Evolutionary conservation across 75 land plant genomes (phyloP).

Genomic region (Picea glauca): DNA sequence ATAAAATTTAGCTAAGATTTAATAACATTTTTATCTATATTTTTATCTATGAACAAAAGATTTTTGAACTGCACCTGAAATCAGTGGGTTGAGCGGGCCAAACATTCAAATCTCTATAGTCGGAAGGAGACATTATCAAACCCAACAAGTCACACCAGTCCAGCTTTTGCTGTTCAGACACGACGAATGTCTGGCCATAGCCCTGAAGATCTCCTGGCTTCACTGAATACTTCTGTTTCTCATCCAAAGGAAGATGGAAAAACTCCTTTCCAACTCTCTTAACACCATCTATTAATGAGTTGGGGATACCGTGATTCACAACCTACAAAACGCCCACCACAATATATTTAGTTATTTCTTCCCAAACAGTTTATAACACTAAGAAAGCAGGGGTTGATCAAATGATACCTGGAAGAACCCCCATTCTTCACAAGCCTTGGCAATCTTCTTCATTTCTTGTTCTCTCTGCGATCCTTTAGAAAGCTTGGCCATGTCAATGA

Average conservation of each 20-base stretch:
- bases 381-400: too few species aligned
- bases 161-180: background rate
- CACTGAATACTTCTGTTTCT: conserved; percentile 19
- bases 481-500: conserved; percentile 2
- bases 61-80: background rate
- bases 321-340: too few species aligned
- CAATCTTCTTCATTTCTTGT: background rate
- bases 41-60: too few species aligned
- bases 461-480: background rate
- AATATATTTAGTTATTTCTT: too few species aligned
- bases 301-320: background rate
- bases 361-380: too few species aligned
- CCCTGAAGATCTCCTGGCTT: conserved; percentile 14
- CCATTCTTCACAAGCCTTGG: conserved; percentile 5
- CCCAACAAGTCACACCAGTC: conserved; percentile 5
- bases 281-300: background rate
- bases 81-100: background rate
- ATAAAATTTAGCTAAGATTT: too few species aligned
- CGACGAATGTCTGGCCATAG: conserved; percentile 29
- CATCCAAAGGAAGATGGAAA: conserved; percentile 27
- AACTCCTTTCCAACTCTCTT: conserved; percentile 20
- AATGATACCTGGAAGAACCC: conserved; percentile 1
- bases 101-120: background rate
- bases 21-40: too few species aligned
- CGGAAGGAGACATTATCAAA: background rate